Conservation (phyloP, 2,329 filamentous ascomycete species). For the Fusarium pseudocircinatum region DNA sequence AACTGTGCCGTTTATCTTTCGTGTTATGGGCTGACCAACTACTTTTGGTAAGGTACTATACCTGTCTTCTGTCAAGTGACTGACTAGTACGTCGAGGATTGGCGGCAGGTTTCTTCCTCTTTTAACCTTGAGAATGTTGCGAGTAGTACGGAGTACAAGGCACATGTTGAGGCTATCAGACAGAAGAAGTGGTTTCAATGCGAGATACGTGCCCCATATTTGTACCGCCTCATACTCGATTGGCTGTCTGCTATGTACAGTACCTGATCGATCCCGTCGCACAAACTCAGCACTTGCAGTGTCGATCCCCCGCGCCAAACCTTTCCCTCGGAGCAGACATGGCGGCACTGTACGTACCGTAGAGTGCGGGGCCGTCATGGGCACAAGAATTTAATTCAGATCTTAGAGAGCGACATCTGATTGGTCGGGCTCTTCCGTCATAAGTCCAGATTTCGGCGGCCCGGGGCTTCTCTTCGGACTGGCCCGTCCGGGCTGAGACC, state of each 20-base stretch:
- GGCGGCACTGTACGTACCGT: not conserved
- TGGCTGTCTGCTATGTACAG: not conserved
- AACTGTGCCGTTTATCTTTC: slow-evolving; percentile 11
- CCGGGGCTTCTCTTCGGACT: slow-evolving; percentile 9
- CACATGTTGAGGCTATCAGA: not conserved
- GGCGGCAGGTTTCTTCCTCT: not conserved
- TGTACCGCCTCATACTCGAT: not conserved
- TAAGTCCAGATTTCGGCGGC: slow-evolving; percentile 2
- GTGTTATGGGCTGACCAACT: not conserved
- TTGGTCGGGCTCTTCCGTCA: not conserved
- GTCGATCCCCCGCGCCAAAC: slow-evolving; percentile 34
- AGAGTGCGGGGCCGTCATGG: not conserved
- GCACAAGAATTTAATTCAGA: not conserved
- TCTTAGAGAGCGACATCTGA: not conserved
- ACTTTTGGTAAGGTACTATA: not conserved
- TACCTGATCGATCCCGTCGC: not conserved
- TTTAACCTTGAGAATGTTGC: not conserved
- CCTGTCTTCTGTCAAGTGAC: not conserved
- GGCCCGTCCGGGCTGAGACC: slow-evolving; percentile 26
- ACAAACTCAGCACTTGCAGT: slow-evolving; percentile 26
- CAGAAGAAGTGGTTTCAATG: not conserved
- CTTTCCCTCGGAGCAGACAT: slow-evolving; percentile 13
- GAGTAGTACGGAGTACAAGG: too few species aligned
- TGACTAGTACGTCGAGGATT: not conserved
- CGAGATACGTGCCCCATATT: not conserved